Conservation (phyloP, 768 basidiomycete species). For the Calocybe gangraenosa region DNA sequence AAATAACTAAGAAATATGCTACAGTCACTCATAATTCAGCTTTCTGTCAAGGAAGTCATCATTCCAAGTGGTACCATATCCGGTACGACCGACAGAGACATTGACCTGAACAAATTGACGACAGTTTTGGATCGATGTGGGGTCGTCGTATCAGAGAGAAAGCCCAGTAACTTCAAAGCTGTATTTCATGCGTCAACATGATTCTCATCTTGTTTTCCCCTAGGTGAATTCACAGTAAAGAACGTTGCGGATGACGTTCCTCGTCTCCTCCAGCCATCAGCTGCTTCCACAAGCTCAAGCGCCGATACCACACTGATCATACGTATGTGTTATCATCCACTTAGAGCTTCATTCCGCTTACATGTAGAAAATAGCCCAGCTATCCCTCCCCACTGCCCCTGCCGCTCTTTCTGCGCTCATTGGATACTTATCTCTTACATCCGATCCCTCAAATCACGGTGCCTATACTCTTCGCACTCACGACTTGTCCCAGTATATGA, state of each 20-base stretch:
- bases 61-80: conserved; percentile 69
- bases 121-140: conserved; percentile 87
- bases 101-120: conserved; percentile 84
- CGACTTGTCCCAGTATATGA: conserved; percentile 93
- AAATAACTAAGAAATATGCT: neutral
- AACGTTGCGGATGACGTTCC: conserved; percentile 79
- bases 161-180: conserved; percentile 65
- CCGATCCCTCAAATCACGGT: conserved; percentile 74
- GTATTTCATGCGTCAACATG: conserved; percentile 17
- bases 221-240: conserved; percentile 82
- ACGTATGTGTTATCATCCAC: conserved; percentile 35
- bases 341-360: neutral
- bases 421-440: conserved; percentile 73
- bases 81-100: conserved; percentile 74
- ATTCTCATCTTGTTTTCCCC: neutral
- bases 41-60: conserved; percentile 96
- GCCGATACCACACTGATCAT: conserved; percentile 49
- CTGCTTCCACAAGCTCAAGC: conserved; percentile 33
- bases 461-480: conserved; percentile 81
- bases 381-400: conserved; percentile 73
- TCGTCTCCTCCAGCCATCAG: conserved; percentile 53
- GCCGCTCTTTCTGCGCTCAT: conserved; percentile 79
- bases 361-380: conserved; percentile 53
- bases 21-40: conserved; percentile 91
- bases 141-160: conserved; percentile 86